These are phyloP conservation scores for Nothophoma quercina DNA, from an alignment of 2,329 filamentous ascomycete species.

Conservation along the genomic window DNA sequence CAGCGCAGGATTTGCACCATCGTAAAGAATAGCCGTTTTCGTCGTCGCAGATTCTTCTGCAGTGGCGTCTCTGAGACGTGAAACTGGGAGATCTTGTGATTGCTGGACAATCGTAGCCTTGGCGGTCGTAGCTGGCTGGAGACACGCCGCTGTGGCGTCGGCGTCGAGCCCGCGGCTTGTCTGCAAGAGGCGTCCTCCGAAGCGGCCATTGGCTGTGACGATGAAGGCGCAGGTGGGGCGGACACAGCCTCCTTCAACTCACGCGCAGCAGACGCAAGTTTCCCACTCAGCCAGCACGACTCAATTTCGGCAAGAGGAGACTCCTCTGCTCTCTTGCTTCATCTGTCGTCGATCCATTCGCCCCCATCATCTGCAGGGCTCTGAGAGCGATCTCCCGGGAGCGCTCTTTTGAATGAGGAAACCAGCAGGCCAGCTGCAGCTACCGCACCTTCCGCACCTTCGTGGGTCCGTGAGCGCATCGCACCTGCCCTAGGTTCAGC, in stretches of 20 bases:
- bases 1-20: constrained; percentile 2
- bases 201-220: constrained; percentile 1
- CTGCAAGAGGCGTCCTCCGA: neutral
- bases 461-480: constrained; percentile 20
- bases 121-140: constrained; percentile 4
- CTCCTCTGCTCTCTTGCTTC: constrained; percentile 3
- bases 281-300: constrained; percentile 14
- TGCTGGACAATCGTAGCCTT: constrained; percentile 9
- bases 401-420: constrained; percentile 6
- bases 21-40: neutral
- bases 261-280: constrained; percentile 17
- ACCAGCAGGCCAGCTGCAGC: constrained; percentile 12
- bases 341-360: constrained; percentile 8
- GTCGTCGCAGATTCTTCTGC: constrained; percentile 9
- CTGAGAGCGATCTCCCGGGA: constrained; percentile 7
- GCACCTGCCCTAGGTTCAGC: constrained; percentile 20
- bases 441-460: constrained; percentile 16
- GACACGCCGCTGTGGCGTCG: constrained; percentile 8
- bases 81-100: constrained; percentile 1
- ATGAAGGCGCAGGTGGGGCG: neutral
- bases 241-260: constrained; percentile 14
- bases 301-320: constrained; percentile 10
- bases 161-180: constrained; percentile 1
- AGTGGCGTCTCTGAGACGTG: constrained; percentile 6
- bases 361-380: constrained; percentile 3